Conservation (phyloP, 1,284 basidiomycete species). For the Tilletia horrida region DNA sequence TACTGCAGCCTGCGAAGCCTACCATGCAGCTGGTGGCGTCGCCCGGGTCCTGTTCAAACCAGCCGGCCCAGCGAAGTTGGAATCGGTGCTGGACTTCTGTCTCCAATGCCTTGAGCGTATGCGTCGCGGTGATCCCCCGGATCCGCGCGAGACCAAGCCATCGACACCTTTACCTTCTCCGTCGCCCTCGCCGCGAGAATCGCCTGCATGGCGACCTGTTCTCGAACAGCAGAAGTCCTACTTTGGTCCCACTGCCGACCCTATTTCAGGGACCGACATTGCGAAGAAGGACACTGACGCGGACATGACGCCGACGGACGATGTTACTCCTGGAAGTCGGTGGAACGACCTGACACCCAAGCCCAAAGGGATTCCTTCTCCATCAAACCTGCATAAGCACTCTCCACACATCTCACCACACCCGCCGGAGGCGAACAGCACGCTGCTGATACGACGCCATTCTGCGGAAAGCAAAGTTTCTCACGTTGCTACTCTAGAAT, state of each 20-base stretch:
- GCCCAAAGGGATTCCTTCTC: not conserved
- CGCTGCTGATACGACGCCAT: constrained; percentile 42
- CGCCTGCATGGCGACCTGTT: not conserved
- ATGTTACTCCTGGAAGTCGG: not conserved
- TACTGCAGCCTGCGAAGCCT: constrained; percentile 66
- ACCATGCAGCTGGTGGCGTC: constrained; percentile 78
- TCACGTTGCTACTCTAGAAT: not conserved
- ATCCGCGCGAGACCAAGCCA: constrained; percentile 35
- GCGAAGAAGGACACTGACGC: constrained; percentile 23
- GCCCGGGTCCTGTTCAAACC: constrained; percentile 85
- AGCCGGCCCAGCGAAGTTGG: constrained; percentile 74
- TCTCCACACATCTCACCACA: constrained; percentile 43
- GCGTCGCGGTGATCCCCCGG: constrained; percentile 32
- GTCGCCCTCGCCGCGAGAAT: not conserved
- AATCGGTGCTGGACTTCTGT: constrained; percentile 68
- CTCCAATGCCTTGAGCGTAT: constrained; percentile 62
- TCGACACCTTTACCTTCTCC: constrained; percentile 35
- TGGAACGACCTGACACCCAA: constrained; percentile 14
- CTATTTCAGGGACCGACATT: constrained; percentile 2
- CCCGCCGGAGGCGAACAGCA: constrained; percentile 29
- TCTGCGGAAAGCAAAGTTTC: constrained; percentile 36
- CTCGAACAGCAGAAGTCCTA: constrained; percentile 24
- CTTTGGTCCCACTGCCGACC: constrained; percentile 24
- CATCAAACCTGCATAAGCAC: constrained; percentile 21
- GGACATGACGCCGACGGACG: constrained; percentile 21